These are phyloP conservation scores for Prorocentrum cordatum DNA, from an alignment of 169 alveolate species.

Conservation along the genomic window DNA sequence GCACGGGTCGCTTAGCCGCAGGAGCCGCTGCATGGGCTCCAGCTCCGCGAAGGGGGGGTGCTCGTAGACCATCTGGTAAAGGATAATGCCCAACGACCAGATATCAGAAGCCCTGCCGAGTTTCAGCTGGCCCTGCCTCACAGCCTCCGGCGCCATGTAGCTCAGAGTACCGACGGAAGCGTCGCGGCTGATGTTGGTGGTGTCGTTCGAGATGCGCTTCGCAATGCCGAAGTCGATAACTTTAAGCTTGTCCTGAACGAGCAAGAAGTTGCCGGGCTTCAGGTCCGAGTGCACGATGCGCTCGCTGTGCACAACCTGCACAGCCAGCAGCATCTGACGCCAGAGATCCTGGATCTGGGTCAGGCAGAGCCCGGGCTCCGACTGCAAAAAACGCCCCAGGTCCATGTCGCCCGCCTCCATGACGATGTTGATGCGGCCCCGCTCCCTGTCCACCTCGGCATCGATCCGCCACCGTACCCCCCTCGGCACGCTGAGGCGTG, in stretches of 20 bases:
- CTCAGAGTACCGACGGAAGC: conserved; percentile 39
- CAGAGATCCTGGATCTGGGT: conserved; percentile 48
- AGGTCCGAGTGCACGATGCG: conserved; percentile 55
- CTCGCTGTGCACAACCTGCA: conserved; percentile 51
- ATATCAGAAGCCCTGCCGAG: conserved; percentile 50
- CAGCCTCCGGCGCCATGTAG: conserved; percentile 65
- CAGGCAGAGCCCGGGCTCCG: conserved; percentile 25
- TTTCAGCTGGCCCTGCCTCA: conserved; percentile 41
- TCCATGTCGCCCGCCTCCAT: conserved; percentile 71
- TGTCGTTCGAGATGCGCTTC: conserved; percentile 30
- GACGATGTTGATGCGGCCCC: conserved; percentile 52
- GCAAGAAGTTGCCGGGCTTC: conserved; percentile 55
- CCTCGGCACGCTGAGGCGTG: too few relatives aligned
- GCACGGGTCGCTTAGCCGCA: conserved; percentile 27
- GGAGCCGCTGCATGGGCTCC: conserved; percentile 55
- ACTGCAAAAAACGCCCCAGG: conserved; percentile 44
- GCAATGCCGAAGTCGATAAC: conserved; percentile 66
- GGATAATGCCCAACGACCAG: conserved; percentile 52
- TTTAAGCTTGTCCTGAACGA: conserved; percentile 27
- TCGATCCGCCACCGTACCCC: too few relatives aligned
- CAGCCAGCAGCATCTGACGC: conserved; percentile 58
- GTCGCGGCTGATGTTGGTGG: conserved; percentile 64
- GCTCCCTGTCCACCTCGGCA: conserved; percentile 54
- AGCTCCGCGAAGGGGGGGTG: conserved; percentile 33
- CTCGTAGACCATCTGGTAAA: conserved; percentile 59